phyloP scores from a whole-genome alignment of 2,329 filamentous ascomycete genomes.

The Aspergillus sp. region DNA sequence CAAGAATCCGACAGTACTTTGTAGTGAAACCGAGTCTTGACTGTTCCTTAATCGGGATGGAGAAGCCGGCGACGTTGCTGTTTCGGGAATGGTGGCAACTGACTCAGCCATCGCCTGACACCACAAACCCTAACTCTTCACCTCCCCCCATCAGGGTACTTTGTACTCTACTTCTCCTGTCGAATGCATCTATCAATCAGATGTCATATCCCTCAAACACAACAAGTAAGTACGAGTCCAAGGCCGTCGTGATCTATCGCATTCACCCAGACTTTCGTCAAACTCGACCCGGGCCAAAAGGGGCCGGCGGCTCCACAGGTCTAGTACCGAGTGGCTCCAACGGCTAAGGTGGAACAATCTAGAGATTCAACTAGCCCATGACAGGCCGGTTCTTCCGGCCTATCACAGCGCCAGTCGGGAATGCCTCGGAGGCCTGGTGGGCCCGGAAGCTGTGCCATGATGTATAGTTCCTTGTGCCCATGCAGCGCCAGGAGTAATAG shows the following conservation, averaged over 20 bases:
- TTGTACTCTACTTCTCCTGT: neutral
- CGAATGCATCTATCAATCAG: too few relatives aligned
- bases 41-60: too few relatives aligned
- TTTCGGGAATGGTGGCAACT: too few relatives aligned
- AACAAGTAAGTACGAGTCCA: too few relatives aligned
- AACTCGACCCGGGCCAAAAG: too few relatives aligned
- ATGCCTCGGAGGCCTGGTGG: neutral
- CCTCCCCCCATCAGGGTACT: neutral
- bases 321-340: slow-evolving; percentile 2
- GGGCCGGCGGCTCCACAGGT: neutral
- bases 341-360: neutral
- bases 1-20: too few relatives aligned
- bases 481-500: neutral
- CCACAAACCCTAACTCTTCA: neutral
- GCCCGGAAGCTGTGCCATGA: neutral
- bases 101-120: neutral
- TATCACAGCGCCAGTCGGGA: neutral
- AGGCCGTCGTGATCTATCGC: too few relatives aligned
- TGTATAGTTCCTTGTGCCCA: neutral
- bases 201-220: too few relatives aligned
- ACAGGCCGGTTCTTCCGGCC: neutral
- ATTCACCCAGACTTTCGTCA: too few relatives aligned
- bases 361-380: neutral
- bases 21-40: too few relatives aligned
- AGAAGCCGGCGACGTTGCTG: too few relatives aligned